Percentiles rank a stretch among this genome's conserved stretches.
Evolutionary conservation across 805 yeast species (phyloP).

Genomic region (Nakazawaea peltata): DNA sequence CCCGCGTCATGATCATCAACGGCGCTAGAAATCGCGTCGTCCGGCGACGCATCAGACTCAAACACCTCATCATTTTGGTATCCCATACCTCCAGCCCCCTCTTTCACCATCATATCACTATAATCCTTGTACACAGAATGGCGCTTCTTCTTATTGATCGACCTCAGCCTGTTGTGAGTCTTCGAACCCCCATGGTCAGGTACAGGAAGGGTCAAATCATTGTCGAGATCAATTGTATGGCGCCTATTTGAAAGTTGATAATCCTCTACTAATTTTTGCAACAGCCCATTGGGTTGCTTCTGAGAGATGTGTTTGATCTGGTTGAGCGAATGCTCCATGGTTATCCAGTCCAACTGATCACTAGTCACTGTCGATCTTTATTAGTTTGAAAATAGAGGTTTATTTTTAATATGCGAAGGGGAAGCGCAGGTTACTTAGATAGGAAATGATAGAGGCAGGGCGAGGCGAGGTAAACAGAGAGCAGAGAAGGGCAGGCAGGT

Average conservation of each 20-base stretch:
- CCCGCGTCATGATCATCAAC: too few relatives aligned
- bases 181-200: conserved; percentile 5
- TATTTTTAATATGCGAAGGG: too few relatives aligned
- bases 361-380: too few relatives aligned
- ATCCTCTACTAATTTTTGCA: conserved; percentile 2
- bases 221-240: conserved; percentile 3
- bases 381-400: too few relatives aligned
- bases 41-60: too few relatives aligned
- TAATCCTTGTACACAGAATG: conserved; percentile 7
- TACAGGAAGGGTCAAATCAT: conserved; percentile 4
- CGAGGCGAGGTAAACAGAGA: too few relatives aligned
- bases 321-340: conserved; percentile 2
- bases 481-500: too few relatives aligned
- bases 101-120: not conserved
- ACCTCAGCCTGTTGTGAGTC: conserved; percentile 4
- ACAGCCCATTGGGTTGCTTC: conserved; percentile 7
- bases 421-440: not conserved
- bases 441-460: too few relatives aligned
- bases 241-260: conserved; percentile 3
- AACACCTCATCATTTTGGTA: too few relatives aligned
- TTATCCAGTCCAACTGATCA: too few relatives aligned
- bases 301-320: conserved; percentile 1
- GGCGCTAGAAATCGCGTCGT: too few relatives aligned
- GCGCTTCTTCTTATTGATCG: conserved; percentile 7
- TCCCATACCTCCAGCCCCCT: not conserved